Evolutionary conservation across 1,284 basidiomycete species (phyloP).

Genomic region (Sanghuangporus weigelae): DNA sequence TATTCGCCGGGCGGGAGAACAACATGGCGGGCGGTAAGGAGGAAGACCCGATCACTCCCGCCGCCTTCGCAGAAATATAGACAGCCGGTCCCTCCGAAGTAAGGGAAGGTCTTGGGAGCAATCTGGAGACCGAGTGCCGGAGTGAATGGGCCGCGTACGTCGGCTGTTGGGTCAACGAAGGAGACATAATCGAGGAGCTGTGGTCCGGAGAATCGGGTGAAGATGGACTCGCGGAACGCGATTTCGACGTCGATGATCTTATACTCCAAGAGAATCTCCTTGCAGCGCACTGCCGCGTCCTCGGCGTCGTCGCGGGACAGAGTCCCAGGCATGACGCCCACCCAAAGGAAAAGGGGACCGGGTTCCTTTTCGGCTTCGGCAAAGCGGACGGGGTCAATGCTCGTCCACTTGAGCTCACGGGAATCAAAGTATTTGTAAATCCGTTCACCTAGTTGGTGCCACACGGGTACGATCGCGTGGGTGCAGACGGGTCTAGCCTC

Average conservation of each 20-base stretch:
- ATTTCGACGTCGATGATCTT: conserved; percentile 32
- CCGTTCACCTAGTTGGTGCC: not conserved
- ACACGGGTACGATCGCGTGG: conserved; percentile 10
- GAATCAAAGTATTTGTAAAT: not conserved
- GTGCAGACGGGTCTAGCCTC: conserved; percentile 23
- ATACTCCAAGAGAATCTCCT: conserved; percentile 29
- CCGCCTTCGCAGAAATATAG: conserved; percentile 36
- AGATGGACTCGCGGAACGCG: conserved; percentile 35
- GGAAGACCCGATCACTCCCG: conserved; percentile 32
- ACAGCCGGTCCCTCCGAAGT: conserved; percentile 30
- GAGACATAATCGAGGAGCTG: conserved; percentile 23
- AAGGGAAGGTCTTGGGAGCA: conserved; percentile 23
- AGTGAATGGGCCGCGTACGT: conserved; percentile 28
- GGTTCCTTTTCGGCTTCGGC: conserved; percentile 17
- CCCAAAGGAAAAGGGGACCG: conserved; percentile 38
- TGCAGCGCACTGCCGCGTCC: conserved; percentile 32
- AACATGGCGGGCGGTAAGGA: conserved; percentile 35
- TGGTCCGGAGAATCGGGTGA: conserved; percentile 22
- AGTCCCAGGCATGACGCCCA: conserved; percentile 32
- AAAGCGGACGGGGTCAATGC: conserved; percentile 5
- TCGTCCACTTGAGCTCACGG: conserved; percentile 2
- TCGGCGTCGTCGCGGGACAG: conserved; percentile 32
- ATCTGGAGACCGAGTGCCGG: conserved; percentile 30
- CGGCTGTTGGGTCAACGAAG: conserved; percentile 21
- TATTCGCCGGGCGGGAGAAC: conserved; percentile 20